Percentiles rank a stretch among this genome's conserved stretches.
phyloP scores from a whole-genome alignment of 352 stramenopile species.

The Phytopythium sindhum region DNA sequence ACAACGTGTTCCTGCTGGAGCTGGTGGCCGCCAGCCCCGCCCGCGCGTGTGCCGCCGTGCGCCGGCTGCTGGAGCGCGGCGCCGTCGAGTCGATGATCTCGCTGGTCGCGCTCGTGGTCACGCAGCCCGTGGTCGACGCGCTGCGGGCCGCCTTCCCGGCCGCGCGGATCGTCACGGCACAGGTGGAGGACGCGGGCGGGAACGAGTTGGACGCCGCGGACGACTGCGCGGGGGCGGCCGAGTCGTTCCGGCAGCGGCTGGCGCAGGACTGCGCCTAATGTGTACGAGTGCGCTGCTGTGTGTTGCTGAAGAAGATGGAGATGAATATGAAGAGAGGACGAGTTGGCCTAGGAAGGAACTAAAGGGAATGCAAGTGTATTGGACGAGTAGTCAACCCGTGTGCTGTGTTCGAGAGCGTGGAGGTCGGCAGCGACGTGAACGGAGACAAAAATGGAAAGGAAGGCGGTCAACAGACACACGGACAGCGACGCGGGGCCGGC shows the following conservation, averaged over 20 bases:
- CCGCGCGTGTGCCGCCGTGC: slow-evolving; percentile 29
- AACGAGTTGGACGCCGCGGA: background rate
- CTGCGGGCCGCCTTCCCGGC: slow-evolving; percentile 29
- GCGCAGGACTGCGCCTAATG: background rate
- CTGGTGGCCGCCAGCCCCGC: slow-evolving; percentile 28
- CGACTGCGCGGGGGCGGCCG: background rate
- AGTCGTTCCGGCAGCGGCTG: background rate
- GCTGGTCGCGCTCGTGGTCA: slow-evolving; percentile 39
- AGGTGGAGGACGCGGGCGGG: slow-evolving; percentile 14
- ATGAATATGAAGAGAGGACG: too few species aligned
- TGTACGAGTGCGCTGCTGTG: too few species aligned
- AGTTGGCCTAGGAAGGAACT: too few species aligned
- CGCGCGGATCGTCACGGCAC: slow-evolving; percentile 20
- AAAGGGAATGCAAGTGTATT: background rate
- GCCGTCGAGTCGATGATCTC: slow-evolving; percentile 41
- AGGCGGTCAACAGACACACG: too few species aligned
- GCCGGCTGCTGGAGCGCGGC: slow-evolving; percentile 28
- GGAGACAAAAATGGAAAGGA: background rate
- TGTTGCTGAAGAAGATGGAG: too few species aligned
- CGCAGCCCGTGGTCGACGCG: slow-evolving; percentile 28
- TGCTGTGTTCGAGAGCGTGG: too few species aligned
- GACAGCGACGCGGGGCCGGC: background rate
- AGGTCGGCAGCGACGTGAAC: too few species aligned
- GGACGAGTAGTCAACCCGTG: too few species aligned
- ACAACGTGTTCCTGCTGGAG: slow-evolving; percentile 54